Evolutionary conservation across 2,329 filamentous ascomycete species (phyloP), one percentile per base, ranked within the genome.

Genomic region (Tolypocladium tropicale): DNA sequence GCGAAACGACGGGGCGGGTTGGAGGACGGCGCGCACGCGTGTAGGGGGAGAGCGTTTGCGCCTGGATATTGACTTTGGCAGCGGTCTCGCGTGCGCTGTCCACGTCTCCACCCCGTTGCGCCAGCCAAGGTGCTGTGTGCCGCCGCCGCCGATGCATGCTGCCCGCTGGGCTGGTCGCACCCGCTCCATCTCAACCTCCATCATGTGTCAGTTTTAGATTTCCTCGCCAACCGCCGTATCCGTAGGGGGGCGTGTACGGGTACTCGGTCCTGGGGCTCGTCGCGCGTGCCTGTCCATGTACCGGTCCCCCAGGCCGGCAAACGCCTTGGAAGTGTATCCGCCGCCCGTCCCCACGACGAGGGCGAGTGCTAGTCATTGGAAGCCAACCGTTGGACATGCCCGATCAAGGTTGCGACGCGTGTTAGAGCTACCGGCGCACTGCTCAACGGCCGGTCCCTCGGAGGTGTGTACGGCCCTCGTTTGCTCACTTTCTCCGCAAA

Each of bases 191-290:
- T 43, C 39, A n/a, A 43, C 39, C 10, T 14, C 39, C 43, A 18
- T 49, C 46, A 49, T 49, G 46, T 49, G 46, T 49, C 46, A 49
- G 46, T 49, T 49, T 49, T 49, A 49, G 46, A 49, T 49, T 49
- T 32, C 46, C 18, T 32, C 16, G 46, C 46, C 28, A 32, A 49
- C 46, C 46, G 28, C 46, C 46, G n/a, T 49, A 32, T 49, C 46
- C 28, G 46, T 30, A 11, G 12, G 16, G n/a, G 7, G 7, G 12
- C 25, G 30, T 18, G 25, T 48, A 18, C 25, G 43, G 14, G 46
- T 49, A 49, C 46, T 9, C 43, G 14, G 43, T 18, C 16, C 25
- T 25, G n/a, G 25, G 14, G 14, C n/a, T 2, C 23, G 6, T 28
- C 3, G 4, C 10, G 43, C 43, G n/a, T 6, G 43, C 14, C 43